Conservation (phyloP, 2,329 filamentous ascomycete genomes). For the Cytospora chrysosperma region DNA sequence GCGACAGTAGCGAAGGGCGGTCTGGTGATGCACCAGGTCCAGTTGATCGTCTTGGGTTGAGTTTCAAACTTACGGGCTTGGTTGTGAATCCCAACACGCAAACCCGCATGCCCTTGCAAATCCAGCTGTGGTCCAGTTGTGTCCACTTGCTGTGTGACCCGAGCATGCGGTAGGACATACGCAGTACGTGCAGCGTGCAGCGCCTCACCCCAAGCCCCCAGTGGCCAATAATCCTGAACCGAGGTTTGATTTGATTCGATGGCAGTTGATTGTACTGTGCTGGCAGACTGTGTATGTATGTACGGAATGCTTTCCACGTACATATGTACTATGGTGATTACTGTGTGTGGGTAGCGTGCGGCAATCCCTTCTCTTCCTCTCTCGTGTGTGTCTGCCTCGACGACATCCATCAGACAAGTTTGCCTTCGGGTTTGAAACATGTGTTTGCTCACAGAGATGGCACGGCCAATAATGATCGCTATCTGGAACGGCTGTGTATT, state of each 20-base stretch:
- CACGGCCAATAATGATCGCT: neutral
- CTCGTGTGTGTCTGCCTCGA: neutral
- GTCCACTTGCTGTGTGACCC: slow-evolving; percentile 14
- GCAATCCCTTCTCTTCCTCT: neutral
- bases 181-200: slow-evolving; percentile 11
- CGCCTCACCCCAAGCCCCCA: slow-evolving; percentile 12
- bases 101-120: slow-evolving; percentile 10
- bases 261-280: neutral
- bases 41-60: slow-evolving; percentile 17
- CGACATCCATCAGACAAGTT: neutral
- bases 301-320: no score
- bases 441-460: neutral
- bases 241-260: slow-evolving; percentile 8
- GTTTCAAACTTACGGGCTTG: slow-evolving; percentile 21
- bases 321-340: neutral
- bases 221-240: slow-evolving; percentile 13
- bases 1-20: slow-evolving; percentile 1
- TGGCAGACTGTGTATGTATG: neutral
- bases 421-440: neutral
- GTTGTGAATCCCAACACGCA: slow-evolving; percentile 7
- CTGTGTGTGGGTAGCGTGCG: no score
- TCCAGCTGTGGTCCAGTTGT: slow-evolving; percentile 7
- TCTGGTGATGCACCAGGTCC: neutral
- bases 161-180: slow-evolving; percentile 11
- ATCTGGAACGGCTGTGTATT: neutral